A percentile compares a stretch with the other conserved stretches of the same genome.
phyloP scores from a whole-genome alignment of 192 early-diverging fungal genomes.

The Backusella liffmaniae region DNA sequence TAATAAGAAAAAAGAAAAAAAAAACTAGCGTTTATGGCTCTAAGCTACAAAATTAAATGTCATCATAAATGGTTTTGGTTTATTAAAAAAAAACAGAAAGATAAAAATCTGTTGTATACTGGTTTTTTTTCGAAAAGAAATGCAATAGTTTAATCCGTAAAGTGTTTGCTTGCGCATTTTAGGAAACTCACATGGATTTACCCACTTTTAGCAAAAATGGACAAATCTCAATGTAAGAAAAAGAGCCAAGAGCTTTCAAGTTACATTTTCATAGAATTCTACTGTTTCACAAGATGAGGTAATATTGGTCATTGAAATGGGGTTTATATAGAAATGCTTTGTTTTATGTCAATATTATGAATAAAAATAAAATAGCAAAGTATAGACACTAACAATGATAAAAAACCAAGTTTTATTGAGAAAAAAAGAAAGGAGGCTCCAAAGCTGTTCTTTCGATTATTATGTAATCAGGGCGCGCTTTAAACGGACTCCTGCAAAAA shows the following conservation, averaged over 20 bases:
- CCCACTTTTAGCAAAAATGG: neutral
- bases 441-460: neutral
- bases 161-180: neutral
- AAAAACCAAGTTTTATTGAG: neutral
- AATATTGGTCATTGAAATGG: neutral
- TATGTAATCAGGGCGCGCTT: neutral
- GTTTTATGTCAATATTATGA: neutral
- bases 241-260: neutral
- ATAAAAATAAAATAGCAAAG: neutral
- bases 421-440: neutral
- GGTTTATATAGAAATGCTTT: neutral
- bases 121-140: neutral
- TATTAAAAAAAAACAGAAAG: neutral
- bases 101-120: neutral
- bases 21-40: neutral
- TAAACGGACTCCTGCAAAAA: neutral
- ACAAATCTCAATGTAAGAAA: neutral
- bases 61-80: neutral
- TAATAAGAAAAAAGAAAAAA: neutral
- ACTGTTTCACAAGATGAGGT: neutral
- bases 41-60: neutral
- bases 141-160: neutral
- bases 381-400: neutral
- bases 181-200: neutral
- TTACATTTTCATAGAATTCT: neutral